Base-by-base conservation (phyloP, 2,329 filamentous ascomycete genomes). In the Diaporthe australafricana region DNA sequence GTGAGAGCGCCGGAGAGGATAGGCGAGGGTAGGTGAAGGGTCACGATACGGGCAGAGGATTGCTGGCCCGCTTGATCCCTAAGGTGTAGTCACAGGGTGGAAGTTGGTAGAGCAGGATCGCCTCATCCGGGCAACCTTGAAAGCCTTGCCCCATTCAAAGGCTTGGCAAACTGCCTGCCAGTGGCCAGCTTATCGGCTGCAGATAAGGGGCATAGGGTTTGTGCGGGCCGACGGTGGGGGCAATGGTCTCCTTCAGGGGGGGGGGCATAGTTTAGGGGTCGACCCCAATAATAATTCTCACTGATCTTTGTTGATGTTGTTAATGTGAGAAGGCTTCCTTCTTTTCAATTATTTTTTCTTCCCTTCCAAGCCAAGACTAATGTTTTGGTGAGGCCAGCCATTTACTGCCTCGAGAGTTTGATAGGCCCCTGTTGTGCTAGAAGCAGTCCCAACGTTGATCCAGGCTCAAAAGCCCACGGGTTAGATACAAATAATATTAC, bases 91-190 rank as follows among this genome's bases (percentile, higher is more conserved):
- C 68, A 56, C 53, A 68, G 27, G 17, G 71, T 73, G 38, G 68
- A 71, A 55, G 68, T 68, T 66, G 55, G 60, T 53, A 67, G 71
- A 50, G 70, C 25, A 52, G 70, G 45, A 52, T 70, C 60, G 52
- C 47, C 71, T 73, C 71, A 73, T 69, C 57, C 68, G 68, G 71
- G 35, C 60, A 65, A 63, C 57, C 57, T 63, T 63, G 57, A 72
- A 72, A 72, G 71, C 71, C 71, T 73, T 73, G 71, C 67, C 68
- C 42, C 60, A 65, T 65, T 35, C 27, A 65, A 65, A 65, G 60
- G 6, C 60, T 50, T 65, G 60, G 60, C 60, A 6, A 25, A 11
- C 27, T 63, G 40, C 5, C 27, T 32, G 30, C 32, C 32, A 5
- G 42, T 17, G 60, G 42, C 30, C 60, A 20, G 60, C 60, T 65